Evolutionary conservation across 345 rosid species (phyloP).

Genomic region (sweet orange (Citrus sinensis)): DNA sequence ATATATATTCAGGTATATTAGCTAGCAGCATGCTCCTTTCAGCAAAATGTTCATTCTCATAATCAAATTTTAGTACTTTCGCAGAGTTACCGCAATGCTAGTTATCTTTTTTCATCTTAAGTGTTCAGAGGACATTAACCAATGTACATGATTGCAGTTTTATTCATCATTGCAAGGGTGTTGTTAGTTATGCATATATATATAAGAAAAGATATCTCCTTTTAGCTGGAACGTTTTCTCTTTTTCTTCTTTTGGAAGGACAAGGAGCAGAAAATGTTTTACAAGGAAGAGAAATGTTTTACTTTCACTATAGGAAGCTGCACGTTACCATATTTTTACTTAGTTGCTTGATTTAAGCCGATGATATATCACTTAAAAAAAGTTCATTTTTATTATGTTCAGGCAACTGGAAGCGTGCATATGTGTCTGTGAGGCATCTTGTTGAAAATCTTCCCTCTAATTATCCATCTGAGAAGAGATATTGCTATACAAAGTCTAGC

Average conservation of each 20-base stretch:
- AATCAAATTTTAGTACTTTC: too few species aligned
- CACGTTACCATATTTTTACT: constrained; percentile 1
- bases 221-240: neutral
- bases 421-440: constrained; percentile 69
- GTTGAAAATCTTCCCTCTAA: constrained; percentile 46
- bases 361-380: constrained; percentile 30
- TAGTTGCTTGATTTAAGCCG: constrained; percentile 23
- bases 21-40: neutral
- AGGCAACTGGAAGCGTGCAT: constrained; percentile 94
- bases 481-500: constrained; percentile 24
- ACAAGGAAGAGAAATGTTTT: neutral
- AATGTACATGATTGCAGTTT: neutral
- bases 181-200: too few species aligned
- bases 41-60: too few species aligned
- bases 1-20: constrained; percentile 71
- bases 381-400: constrained; percentile 42
- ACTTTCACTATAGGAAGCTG: neutral
- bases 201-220: too few species aligned
- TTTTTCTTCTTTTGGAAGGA: neutral
- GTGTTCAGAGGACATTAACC: constrained; percentile 3
- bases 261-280: neutral
- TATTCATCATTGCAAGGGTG: neutral
- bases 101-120: neutral
- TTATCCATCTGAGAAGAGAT: constrained; percentile 33
- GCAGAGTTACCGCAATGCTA: too few species aligned